phyloP scores from a whole-genome alignment of 2,329 filamentous ascomycete species.

The Aspergillus vadensis region DNA sequence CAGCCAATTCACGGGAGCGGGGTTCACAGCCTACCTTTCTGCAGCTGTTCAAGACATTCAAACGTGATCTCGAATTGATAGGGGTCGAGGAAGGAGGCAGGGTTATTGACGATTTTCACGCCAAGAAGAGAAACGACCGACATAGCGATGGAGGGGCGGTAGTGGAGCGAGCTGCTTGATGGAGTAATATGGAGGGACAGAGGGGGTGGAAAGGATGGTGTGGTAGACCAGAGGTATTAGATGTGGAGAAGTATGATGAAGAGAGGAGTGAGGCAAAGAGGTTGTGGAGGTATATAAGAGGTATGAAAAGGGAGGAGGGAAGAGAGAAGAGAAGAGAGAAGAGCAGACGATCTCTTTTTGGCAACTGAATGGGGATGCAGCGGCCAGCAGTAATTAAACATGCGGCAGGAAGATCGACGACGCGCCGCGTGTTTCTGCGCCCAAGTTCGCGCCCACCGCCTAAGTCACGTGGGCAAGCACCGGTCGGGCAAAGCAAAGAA shows the following conservation, averaged over 20 bases:
- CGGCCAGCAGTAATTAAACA: conserved; percentile 23
- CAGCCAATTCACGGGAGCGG: background rate
- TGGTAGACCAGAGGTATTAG: background rate
- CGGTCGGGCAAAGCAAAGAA: conserved; percentile 18
- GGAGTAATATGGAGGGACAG: background rate
- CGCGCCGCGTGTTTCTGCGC: conserved; percentile 28
- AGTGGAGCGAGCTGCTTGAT: background rate
- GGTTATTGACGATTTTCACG: conserved; percentile 96
- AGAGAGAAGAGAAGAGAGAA: conserved; percentile 25
- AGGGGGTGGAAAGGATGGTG: background rate
- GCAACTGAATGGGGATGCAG: conserved; percentile 13
- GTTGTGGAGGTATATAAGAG: conserved; percentile 7
- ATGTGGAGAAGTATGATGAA: background rate
- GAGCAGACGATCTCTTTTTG: conserved; percentile 10
- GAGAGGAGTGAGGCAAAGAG: conserved; percentile 1
- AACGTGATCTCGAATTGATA: conserved; percentile 99
- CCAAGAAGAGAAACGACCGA: conserved; percentile 95
- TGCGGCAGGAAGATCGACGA: conserved; percentile 22
- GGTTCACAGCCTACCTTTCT: conserved; percentile 68
- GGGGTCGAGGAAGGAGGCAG: conserved; percentile 85
- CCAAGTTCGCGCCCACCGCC: conserved; percentile 34
- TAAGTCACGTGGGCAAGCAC: conserved; percentile 30
- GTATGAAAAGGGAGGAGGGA: conserved; percentile 8
- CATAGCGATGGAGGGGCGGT: conserved; percentile 57
- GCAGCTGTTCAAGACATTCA: conserved; percentile 90